Conservation (phyloP, 108 stramenopile species). For the Skeletonema tropicum region DNA sequence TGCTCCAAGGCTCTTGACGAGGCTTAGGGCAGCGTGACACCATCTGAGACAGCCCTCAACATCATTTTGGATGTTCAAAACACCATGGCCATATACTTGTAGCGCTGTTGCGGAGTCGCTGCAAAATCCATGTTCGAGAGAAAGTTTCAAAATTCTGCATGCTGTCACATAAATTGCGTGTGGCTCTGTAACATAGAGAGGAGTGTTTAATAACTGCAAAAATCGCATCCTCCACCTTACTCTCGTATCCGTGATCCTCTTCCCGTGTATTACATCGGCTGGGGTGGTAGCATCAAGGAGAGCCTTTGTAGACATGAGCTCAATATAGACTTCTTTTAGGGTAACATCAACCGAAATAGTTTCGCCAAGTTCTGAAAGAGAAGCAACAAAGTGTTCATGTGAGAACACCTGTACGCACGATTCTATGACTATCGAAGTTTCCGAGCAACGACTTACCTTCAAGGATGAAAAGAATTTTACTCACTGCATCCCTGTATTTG, state of each 20-base stretch:
- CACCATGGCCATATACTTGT: not conserved
- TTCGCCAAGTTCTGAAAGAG: conserved; percentile 24
- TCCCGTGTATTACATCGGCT: conserved; percentile 6
- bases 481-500: conserved; percentile 12
- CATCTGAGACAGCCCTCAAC: conserved; percentile 14
- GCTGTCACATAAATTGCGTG: not conserved
- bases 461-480: not conserved
- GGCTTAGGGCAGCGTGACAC: not conserved
- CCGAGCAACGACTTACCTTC: not conserved
- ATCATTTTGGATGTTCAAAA: conserved; percentile 6
- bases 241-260: not conserved
- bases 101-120: conserved; percentile 19
- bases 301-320: conserved; percentile 9
- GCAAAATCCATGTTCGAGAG: conserved; percentile 17
- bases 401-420: not conserved
- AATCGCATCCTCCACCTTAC: not conserved
- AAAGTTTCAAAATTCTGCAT: conserved; percentile 17
- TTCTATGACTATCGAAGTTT: not conserved
- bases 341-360: conserved; percentile 7
- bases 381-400: not conserved
- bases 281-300: not conserved
- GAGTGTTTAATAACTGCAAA: not conserved
- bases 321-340: not conserved
- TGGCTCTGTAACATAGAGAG: conserved; percentile 3
- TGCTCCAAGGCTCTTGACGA: conserved; percentile 14